These are phyloP conservation scores for Amphichorda felina DNA, from an alignment of 2,329 filamentous ascomycete genomes.

Conservation along the genomic window DNA sequence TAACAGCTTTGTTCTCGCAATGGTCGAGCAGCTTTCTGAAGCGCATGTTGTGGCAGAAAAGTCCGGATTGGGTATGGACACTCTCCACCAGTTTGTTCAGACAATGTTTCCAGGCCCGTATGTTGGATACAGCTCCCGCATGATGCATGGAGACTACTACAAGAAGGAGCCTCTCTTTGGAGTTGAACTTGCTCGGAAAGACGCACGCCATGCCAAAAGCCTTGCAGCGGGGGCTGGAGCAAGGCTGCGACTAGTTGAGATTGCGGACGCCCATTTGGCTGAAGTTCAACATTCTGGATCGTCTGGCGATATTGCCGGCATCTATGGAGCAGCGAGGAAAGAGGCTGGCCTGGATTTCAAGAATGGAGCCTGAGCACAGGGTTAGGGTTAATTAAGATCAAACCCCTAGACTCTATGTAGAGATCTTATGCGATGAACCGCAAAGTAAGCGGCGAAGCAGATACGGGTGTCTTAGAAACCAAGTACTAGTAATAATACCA, in stretches of 20 bases:
- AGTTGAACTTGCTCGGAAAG: constrained; percentile 74
- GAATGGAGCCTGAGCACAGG: constrained; percentile 35
- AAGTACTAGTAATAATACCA: too few species aligned
- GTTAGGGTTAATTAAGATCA: too few species aligned
- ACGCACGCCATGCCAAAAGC: constrained; percentile 60
- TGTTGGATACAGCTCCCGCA: constrained; percentile 60
- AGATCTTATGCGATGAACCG: too few species aligned
- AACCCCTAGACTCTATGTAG: too few species aligned
- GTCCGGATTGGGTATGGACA: constrained; percentile 57
- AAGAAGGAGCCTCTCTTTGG: constrained; percentile 71
- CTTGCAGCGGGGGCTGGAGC: constrained; percentile 53
- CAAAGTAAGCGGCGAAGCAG: too few species aligned
- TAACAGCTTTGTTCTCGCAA: constrained; percentile 77
- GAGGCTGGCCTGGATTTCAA: constrained; percentile 66
- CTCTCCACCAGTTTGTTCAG: constrained; percentile 61
- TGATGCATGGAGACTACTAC: constrained; percentile 67
- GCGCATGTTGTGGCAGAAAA: constrained; percentile 73
- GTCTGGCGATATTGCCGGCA: constrained; percentile 66
- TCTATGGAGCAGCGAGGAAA: constrained; percentile 70
- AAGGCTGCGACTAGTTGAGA: constrained; percentile 51
- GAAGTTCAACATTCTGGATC: constrained; percentile 55
- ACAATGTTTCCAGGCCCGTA: constrained; percentile 67
- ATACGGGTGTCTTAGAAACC: too few species aligned
- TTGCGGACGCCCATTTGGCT: constrained; percentile 57
- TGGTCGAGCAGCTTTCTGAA: constrained; percentile 70